phyloP scores from a whole-genome alignment of 805 yeast genomes.

The Teunomyces tritomae region DNA sequence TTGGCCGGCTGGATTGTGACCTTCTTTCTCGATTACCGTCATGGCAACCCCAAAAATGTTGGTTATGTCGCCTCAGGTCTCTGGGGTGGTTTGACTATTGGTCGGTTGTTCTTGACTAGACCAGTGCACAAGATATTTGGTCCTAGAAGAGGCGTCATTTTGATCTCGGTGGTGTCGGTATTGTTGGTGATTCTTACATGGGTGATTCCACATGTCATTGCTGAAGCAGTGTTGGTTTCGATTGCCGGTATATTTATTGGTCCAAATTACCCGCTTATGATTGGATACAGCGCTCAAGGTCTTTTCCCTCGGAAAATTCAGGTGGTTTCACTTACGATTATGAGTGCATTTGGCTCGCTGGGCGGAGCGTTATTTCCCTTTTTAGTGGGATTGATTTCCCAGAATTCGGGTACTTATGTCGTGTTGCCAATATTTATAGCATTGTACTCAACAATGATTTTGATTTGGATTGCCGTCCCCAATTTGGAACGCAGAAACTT shows the following conservation, averaged over 20 bases:
- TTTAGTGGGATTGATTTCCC: conserved; percentile 48
- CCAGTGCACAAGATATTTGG: conserved; percentile 39
- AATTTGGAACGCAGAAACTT: conserved; percentile 18
- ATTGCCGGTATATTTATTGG: conserved; percentile 62
- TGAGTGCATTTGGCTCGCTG: conserved; percentile 54
- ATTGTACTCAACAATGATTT: conserved; percentile 30
- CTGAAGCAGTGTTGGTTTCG: conserved; percentile 47
- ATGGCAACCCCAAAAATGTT: conserved; percentile 44
- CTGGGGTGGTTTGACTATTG: conserved; percentile 70
- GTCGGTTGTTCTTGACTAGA: conserved; percentile 53
- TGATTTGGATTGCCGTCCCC: conserved; percentile 44
- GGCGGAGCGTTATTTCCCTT: conserved; percentile 61
- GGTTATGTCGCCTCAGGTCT: conserved; percentile 68
- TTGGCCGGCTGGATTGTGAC: conserved; percentile 73
- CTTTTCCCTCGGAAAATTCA: conserved; percentile 52
- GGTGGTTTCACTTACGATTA: conserved; percentile 47
- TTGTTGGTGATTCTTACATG: conserved; percentile 44
- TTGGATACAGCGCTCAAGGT: conserved; percentile 38
- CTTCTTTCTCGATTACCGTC: conserved; percentile 53
- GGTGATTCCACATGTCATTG: conserved; percentile 44
- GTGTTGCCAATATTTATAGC: conserved; percentile 48
- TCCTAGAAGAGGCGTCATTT: conserved; percentile 41
- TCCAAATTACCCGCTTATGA: conserved; percentile 59
- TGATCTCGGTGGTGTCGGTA: conserved; percentile 34
- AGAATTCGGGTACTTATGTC: conserved; percentile 45